Base-by-base conservation (phyloP, 1,284 basidiomycete species). In the Marasmius tenuissimus region DNA sequence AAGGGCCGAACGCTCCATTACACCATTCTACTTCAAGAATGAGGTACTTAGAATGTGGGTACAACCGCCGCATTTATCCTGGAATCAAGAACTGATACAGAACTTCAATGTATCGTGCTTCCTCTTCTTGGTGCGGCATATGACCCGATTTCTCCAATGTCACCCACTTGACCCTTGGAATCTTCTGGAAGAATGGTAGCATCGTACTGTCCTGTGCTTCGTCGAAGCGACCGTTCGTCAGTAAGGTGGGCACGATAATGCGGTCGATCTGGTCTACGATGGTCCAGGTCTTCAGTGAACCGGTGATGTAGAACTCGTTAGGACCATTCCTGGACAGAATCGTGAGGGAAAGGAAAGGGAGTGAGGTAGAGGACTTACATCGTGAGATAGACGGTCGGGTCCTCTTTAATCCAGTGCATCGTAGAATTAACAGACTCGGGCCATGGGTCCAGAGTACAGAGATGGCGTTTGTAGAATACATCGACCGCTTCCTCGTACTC, bases 181-280 rank as follows among this genome's bases (percentile, higher is more conserved):
- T 77, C 16, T 67, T 62, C 35, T 73, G 66, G 65, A 85, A 85
- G 67, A 77, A 83, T 4, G 81, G 82, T 5, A 68, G 63, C 45
- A 85, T 71, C 18, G 69, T 67, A 9, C 68, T 67, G 66, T 86
- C 84, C 45, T 79, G 77, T 10, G 79, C 82, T 67, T 82, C 78
- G 61, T 86, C 85, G 57, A 80, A 77, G 12, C 69, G 72, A 6
- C 83, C 81, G 57, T 85, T 87, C 48, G 81, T 70, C 27, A 88
- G 62, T n/a, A 86, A 70, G 1, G 83, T 85, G 3, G 82, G 76
- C 2, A 75, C 77, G 3, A 66, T 68, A 65, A 87, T 83, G 54
- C 76, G 78, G 66, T 78, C 73, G 22, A 82, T 61, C 5, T 79
- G 72, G 18, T 78, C 71, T 11, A 81, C 68, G 49, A 84, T 73